phyloP scores from a whole-genome alignment of 2,329 filamentous ascomycete genomes.

The Trichoderma pleuroti region DNA sequence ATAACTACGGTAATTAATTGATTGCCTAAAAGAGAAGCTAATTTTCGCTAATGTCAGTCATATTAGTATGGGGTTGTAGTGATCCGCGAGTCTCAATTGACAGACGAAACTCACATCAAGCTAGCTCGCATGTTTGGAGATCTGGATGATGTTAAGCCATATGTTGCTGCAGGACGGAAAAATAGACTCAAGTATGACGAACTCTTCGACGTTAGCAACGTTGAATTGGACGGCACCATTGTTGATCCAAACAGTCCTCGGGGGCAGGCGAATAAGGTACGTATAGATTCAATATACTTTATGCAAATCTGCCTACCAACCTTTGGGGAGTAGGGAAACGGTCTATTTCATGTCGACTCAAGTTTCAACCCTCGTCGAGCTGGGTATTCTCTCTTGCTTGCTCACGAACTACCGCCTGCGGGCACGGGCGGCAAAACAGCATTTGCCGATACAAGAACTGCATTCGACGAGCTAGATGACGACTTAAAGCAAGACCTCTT shows the following conservation, averaged over 20 bases:
- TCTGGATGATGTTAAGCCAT: conserved; percentile 39
- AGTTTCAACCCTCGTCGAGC: conserved; percentile 54
- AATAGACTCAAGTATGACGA: conserved; percentile 45
- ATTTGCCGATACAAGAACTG: conserved; percentile 51
- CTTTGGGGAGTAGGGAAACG: conserved; percentile 38
- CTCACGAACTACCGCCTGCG: conserved; percentile 46
- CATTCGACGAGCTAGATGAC: conserved; percentile 44
- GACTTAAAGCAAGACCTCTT: conserved; percentile 30
- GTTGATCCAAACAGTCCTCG: conserved; percentile 15
- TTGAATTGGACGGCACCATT: conserved; percentile 45
- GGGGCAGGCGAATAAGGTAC: background rate
- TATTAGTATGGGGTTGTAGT: conserved; percentile 28
- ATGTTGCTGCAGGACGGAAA: conserved; percentile 45
- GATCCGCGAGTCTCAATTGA: conserved; percentile 48
- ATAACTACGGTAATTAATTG: background rate
- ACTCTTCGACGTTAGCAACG: conserved; percentile 57
- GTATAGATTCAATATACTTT: background rate
- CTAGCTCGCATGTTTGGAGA: conserved; percentile 51
- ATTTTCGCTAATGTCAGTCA: background rate
- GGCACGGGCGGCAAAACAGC: conserved; percentile 49
- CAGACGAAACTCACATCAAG: conserved; percentile 48
- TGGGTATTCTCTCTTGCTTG: conserved; percentile 49
- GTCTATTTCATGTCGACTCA: conserved; percentile 53
- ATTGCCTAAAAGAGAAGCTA: background rate
- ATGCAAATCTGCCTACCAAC: background rate